Conservation (phyloP, 1,284 basidiomycete genomes). For the Coniophora puteana region DNA sequence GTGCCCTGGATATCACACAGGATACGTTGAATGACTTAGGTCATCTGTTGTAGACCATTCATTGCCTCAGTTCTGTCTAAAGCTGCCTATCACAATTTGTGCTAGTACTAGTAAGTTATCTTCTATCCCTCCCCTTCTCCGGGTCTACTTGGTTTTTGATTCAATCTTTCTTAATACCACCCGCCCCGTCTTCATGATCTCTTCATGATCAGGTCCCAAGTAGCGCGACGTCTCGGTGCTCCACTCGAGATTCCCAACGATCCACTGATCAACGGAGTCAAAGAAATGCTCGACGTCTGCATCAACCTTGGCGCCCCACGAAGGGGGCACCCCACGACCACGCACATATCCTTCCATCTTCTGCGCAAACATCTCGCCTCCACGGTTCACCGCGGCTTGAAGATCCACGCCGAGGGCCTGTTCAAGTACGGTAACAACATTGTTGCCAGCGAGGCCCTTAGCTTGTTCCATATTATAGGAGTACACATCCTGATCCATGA, state of each 20-base stretch:
- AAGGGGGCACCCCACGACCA: conserved; percentile 37
- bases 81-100: too few relatives aligned
- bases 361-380: conserved; percentile 46
- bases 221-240: conserved; percentile 57
- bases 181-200: neutral
- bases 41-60: too few relatives aligned
- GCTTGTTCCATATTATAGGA: conserved; percentile 70
- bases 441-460: conserved; percentile 60
- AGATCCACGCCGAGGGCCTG: conserved; percentile 44
- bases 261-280: conserved; percentile 45
- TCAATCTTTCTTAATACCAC: neutral
- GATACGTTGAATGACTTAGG: too few relatives aligned
- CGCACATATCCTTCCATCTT: neutral
- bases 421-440: conserved; percentile 65
- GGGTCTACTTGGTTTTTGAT: too few relatives aligned
- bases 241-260: conserved; percentile 50
- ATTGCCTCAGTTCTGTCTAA: too few relatives aligned
- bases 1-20: too few relatives aligned
- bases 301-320: conserved; percentile 46
- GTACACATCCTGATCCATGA: conserved; percentile 65
- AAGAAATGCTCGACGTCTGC: conserved; percentile 43
- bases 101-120: too few relatives aligned
- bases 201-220: conserved; percentile 27
- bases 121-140: too few relatives aligned
- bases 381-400: conserved; percentile 53